Conservation (phyloP, 805 yeast species). For the Lachancea lanzarotensis region DNA sequence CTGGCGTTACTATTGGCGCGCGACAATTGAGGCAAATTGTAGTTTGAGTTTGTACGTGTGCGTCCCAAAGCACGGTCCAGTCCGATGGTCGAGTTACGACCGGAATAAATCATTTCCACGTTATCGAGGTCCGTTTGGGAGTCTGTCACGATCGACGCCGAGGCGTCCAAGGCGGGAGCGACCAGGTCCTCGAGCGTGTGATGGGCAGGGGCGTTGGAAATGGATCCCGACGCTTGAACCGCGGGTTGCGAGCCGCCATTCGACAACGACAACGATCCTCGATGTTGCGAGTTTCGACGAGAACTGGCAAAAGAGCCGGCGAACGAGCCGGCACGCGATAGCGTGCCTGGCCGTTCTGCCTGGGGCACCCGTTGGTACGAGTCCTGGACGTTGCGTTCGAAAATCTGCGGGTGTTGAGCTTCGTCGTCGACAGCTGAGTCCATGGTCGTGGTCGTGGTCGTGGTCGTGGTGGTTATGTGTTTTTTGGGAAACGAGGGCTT, state of each 20-base stretch:
- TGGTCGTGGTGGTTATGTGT: too few relatives aligned
- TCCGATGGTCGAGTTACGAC: slow-evolving; percentile 51
- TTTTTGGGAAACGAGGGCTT: not conserved
- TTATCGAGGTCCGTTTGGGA: slow-evolving; percentile 52
- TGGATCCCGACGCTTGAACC: too few relatives aligned
- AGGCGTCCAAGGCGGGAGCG: slow-evolving; percentile 78
- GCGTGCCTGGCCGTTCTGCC: slow-evolving; percentile 6
- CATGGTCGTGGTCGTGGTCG: slow-evolving; percentile 3
- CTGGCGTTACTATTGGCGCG: slow-evolving; percentile 11
- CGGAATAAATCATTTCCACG: slow-evolving; percentile 62
- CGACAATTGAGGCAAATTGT: slow-evolving; percentile 14
- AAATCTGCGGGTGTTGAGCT: slow-evolving; percentile 42
- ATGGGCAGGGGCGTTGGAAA: slow-evolving; percentile 22
- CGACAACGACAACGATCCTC: not conserved
- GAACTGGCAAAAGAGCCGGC: not conserved
- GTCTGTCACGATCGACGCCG: slow-evolving; percentile 57
- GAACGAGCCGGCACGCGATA: not conserved
- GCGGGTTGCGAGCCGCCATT: too few relatives aligned
- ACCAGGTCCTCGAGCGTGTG: slow-evolving; percentile 57
- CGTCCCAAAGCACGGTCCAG: slow-evolving; percentile 36
- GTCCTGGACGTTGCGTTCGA: slow-evolving; percentile 63
- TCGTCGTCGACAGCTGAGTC: slow-evolving; percentile 1
- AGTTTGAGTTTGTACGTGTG: slow-evolving; percentile 25
- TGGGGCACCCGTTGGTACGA: slow-evolving; percentile 28
- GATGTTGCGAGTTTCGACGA: not conserved